A percentile compares a stretch with the other conserved stretches of the same genome.
These are phyloP conservation scores for Puccinia triticina DNA, from an alignment of 1,284 basidiomycete genomes.

Conservation along the genomic window DNA sequence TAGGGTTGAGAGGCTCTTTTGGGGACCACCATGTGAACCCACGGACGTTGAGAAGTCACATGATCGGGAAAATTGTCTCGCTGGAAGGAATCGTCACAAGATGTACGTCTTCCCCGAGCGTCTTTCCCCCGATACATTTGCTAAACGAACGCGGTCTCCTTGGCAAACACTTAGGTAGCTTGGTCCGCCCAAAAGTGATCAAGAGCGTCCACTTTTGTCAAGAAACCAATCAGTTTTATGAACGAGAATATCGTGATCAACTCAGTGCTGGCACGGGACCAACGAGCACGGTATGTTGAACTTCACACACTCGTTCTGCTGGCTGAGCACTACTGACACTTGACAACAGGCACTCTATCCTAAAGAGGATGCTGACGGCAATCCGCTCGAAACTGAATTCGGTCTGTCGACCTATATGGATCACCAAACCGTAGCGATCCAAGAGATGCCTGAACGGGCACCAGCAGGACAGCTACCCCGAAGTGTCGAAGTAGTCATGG, in stretches of 20 bases:
- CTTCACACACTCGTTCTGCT: conserved; percentile 15
- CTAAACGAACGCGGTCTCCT: background rate
- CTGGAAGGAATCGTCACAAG: conserved; percentile 97
- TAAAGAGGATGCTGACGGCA: conserved; percentile 86
- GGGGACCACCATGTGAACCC: conserved; percentile 98
- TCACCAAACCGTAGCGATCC: conserved; percentile 95
- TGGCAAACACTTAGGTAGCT: conserved; percentile 66
- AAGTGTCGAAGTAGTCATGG: conserved; percentile 91
- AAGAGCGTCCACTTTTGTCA: conserved; percentile 95
- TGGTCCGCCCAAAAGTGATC: conserved; percentile 97
- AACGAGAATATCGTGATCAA: conserved; percentile 88
- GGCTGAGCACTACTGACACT: conserved; percentile 50
- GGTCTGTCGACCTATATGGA: conserved; percentile 91
- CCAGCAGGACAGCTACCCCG: conserved; percentile 95
- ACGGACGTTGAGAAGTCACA: conserved; percentile 80
- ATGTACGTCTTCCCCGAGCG: conserved; percentile 64
- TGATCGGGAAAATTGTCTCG: conserved; percentile 94
- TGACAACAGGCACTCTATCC: conserved; percentile 66
- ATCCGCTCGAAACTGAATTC: conserved; percentile 85
- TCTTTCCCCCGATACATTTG: background rate
- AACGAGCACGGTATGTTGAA: conserved; percentile 69
- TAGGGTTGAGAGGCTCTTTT: conserved; percentile 97
- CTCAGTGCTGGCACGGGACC: conserved; percentile 72
- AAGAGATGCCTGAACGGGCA: conserved; percentile 99
- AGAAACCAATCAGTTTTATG: conserved; percentile 79